Conservation (phyloP, 306 rosid genomes). For the Cucumis sativus region DNA sequence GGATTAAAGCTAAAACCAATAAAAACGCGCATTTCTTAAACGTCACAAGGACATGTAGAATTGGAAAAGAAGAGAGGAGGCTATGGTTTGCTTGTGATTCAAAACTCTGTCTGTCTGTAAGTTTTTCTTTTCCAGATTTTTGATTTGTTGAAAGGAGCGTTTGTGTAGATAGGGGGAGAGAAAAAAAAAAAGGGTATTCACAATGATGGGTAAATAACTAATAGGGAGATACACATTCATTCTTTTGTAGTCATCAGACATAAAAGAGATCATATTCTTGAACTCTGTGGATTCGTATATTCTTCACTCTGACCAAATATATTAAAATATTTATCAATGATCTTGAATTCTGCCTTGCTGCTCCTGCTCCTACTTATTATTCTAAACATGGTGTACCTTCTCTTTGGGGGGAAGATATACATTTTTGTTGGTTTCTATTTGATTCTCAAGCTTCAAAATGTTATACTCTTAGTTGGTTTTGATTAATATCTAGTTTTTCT, state of each 20-base stretch:
- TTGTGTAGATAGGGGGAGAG: not conserved
- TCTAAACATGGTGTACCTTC: too few relatives aligned
- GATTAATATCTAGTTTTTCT: too few relatives aligned
- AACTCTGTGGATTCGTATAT: not conserved
- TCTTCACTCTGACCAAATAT: not conserved
- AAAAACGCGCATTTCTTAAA: conserved; percentile 62
- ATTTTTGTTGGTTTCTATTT: too few relatives aligned
- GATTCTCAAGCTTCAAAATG: too few relatives aligned
- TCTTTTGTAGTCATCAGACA: conserved; percentile 8
- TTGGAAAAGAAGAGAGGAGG: not conserved
- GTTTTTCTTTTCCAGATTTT: conserved; percentile 6
- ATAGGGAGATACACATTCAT: conserved; percentile 3
- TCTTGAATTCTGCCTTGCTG: not conserved
- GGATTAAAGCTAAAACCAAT: conserved; percentile 88
- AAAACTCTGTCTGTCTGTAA: not conserved
- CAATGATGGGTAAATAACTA: not conserved
- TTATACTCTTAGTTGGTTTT: too few relatives aligned
- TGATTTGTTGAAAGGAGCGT: not conserved
- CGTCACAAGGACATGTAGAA: not conserved
- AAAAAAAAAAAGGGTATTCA: not conserved
- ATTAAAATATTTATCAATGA: not conserved
- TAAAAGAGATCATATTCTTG: conserved; percentile 4
- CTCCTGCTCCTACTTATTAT: too few relatives aligned
- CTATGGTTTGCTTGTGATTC: not conserved
- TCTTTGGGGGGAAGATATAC: too few relatives aligned